A percentile compares a stretch with the other conserved stretches of the same genome.
phyloP scores from a whole-genome alignment of 495 filamentous ascomycete genomes.

The Xylaria longipes region DNA sequence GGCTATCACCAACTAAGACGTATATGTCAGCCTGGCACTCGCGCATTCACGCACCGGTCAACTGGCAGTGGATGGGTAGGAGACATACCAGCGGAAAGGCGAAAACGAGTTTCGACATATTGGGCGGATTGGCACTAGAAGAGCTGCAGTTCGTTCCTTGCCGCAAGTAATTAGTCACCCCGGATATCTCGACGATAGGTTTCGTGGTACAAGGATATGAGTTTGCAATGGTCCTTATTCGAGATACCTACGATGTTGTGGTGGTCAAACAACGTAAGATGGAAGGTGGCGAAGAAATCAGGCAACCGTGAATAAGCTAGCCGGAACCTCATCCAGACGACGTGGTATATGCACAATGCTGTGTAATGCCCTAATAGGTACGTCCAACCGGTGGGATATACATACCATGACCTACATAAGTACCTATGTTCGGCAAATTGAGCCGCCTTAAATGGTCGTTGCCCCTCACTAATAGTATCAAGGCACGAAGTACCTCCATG shows the following conservation, averaged over 20 bases:
- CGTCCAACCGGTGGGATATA: no score
- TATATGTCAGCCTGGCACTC: constrained; percentile 4
- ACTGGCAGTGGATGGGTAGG: neutral
- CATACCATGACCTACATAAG: no score
- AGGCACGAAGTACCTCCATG: neutral
- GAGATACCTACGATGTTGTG: neutral
- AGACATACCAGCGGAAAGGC: constrained; percentile 24
- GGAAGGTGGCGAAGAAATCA: neutral
- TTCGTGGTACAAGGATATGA: neutral
- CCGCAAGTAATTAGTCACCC: neutral
- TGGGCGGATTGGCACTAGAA: neutral
- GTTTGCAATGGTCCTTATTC: neutral
- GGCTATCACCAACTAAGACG: constrained; percentile 27
- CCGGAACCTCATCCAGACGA: neutral
- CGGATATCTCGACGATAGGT: neutral
- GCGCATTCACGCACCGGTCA: neutral
- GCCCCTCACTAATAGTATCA: neutral
- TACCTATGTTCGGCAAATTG: neutral
- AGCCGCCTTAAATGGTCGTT: neutral
- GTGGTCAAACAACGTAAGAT: neutral
- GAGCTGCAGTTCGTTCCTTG: neutral
- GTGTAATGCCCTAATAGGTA: neutral
- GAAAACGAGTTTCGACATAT: constrained; percentile 20
- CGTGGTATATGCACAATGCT: neutral
- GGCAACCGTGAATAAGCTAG: neutral